Base-by-base conservation (phyloP, 2,329 filamentous ascomycete species). In the Ceratocystiopsis minuta region DNA sequence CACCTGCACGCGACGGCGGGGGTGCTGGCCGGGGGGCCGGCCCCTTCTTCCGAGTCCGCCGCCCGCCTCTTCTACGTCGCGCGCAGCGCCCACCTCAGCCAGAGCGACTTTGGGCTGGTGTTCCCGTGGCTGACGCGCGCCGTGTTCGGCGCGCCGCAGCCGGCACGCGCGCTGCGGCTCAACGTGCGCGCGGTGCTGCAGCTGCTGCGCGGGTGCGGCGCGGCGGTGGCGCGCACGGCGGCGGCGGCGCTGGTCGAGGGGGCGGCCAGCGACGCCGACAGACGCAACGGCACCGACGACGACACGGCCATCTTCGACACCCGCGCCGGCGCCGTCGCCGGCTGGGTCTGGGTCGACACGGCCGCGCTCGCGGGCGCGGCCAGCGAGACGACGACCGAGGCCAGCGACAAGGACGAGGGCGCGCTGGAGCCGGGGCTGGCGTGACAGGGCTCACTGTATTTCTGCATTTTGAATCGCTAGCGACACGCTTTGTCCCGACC, bases 101-200 rank as follows among this genome's bases (percentile, higher is more conserved):
- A 92, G 58, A 81, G 75, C 16, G 85, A 93, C 53, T 92, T 90
- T 51, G 85, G 81, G 33, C 62, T 90, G 18, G 60, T 93, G 17
- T 92, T 92, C 53, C 83, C 83, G 0, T 80, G 77, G 68, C 51
- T 78, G 38, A 75, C 70, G 10, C 69, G 66, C 51, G 67, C 64
- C 49, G 65, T 77, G 10, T 72, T 76, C 49, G 64, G 65, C 2
- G 67, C 68, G 0, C 66, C 70, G 38, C 63, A 72, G 40, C 74
- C 75, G 0, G 72, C 75, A 52, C 63, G 72, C 13, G 66, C 70
- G 0, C 55, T 79, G 39, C 63, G 70, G 16, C 59, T 78, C 2
- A 79, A 79, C 48, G 58, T 72, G 4, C 62, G 75, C 2, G 73
- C 74, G 2, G 58, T 70, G 18, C 57, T 76, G 39, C 73, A 78